Evolutionary conservation across 306 rosid genomes (phyloP), one percentile per base, ranked within the genome.

Genomic region (Quercus bicolor): DNA sequence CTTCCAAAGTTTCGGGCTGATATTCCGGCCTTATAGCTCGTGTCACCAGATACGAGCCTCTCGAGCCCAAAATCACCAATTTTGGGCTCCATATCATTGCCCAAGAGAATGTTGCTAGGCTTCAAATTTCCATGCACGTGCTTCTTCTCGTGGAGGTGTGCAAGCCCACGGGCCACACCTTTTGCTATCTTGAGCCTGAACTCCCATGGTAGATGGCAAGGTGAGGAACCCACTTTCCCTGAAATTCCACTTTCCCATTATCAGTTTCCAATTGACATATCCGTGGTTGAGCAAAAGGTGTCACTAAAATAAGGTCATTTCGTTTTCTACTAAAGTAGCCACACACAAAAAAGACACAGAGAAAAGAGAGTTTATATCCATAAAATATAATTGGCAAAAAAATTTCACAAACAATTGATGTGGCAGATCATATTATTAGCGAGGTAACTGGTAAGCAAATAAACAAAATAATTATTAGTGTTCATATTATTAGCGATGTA

Each of bases 161-260:
- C 75, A 0, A 93, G 90, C 60, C 99, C 99, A 83, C 99, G 98
- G 52, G 98, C 98, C 75, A 95, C 88, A 33, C 99, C 99, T 80
- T 83, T 93, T 0, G 96, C 99, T 75, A 95, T 91, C 87, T 84
- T 91, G 43, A 93, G 85, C 89, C 98, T 72, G 1, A 88, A 53
- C 53, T 93, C 99, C 99, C 99, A 95, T 0, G 98, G 99, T 51
- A 95, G 83, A 88, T 91, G 98, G 79, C 94, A 91, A n/a, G 98
- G 99, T 19, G 99, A 93, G 13, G 98, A 90, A 13, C 99, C 98
- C 78, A 87, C 92, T 70, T 95, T 95, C 84, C 93, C 99, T 95
- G 87, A 79, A 66, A 82, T 28, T 73, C 40, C 70, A 85, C 53
- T n/a, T 34, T 61, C 31, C 65, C 54, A 74, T 21, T 10, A 45